Conservation (phyloP, 2,329 filamentous ascomycete species). For the Periconia macrospinosa region DNA sequence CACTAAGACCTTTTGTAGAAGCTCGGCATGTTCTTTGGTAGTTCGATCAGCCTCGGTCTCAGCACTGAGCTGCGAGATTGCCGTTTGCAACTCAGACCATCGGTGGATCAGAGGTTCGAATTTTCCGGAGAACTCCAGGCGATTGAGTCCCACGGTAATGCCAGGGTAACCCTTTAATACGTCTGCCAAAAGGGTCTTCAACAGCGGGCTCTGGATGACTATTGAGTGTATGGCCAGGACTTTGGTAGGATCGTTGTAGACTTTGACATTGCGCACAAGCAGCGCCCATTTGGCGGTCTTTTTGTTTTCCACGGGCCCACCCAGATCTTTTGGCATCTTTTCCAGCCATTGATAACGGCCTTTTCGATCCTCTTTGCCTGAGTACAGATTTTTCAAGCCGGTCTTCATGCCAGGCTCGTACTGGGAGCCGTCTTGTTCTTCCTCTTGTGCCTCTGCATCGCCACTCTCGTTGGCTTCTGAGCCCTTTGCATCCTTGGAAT, state of each 20-base stretch:
- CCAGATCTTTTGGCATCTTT: conserved; percentile 36
- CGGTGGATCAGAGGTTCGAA: conserved; percentile 69
- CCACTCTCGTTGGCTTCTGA: conserved; percentile 2
- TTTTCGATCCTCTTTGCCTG: conserved; percentile 47
- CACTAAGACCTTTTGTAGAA: conserved; percentile 43
- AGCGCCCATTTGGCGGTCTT: conserved; percentile 63
- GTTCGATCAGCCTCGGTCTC: conserved; percentile 31
- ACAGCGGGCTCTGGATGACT: conserved; percentile 64
- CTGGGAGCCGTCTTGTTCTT: conserved; percentile 8
- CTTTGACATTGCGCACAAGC: conserved; percentile 46
- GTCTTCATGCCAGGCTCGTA: conserved; percentile 42
- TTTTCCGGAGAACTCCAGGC: conserved; percentile 62
- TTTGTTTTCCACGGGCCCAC: conserved; percentile 57
- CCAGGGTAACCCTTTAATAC: conserved; percentile 64
- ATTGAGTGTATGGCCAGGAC: conserved; percentile 65
- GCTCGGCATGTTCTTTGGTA: conserved; percentile 42
- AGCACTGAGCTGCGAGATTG: conserved; percentile 26
- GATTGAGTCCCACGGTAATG: conserved; percentile 63
- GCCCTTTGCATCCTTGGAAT: conserved; percentile 2
- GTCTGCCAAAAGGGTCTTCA: conserved; percentile 60
- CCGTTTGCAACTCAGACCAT: conserved; percentile 52
- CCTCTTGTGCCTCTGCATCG: conserved; percentile 11
- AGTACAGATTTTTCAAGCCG: conserved; percentile 53
- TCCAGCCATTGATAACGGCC: conserved; percentile 39
- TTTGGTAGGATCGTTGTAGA: conserved; percentile 57